phyloP scores from a whole-genome alignment of 768 basidiomycete genomes.

The Amanita molliuscula region DNA sequence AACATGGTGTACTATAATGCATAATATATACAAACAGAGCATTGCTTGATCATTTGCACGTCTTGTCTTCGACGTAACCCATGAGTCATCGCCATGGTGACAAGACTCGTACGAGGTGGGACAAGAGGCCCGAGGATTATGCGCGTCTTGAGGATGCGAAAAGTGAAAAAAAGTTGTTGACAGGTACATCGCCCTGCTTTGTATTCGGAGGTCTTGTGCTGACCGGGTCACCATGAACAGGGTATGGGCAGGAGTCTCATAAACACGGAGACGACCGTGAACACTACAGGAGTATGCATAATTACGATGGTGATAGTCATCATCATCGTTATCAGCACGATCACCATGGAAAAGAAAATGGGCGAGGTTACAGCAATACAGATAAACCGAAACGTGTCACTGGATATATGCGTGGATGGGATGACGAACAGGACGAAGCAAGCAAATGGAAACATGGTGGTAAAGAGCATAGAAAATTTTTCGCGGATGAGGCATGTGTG shows the following conservation, averaged over 20 bases:
- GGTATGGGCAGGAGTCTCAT: neutral
- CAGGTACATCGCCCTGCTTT: neutral
- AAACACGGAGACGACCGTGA: neutral
- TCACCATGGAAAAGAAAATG: neutral
- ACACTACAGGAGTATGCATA: neutral
- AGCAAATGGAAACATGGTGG: neutral
- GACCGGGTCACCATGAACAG: neutral
- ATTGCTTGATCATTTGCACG: neutral
- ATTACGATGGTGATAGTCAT: neutral
- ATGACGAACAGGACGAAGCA: neutral
- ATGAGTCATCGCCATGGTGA: neutral
- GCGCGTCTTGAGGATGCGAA: neutral
- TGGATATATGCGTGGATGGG: constrained; percentile 8
- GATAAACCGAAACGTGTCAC: neutral
- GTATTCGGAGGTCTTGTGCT: neutral
- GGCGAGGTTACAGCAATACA: neutral
- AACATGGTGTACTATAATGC: neutral
- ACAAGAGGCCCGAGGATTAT: neutral
- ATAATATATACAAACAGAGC: constrained; percentile 1
- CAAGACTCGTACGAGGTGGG: constrained; percentile 1
- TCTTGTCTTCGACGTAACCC: neutral
- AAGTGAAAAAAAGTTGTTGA: neutral
- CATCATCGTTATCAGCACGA: neutral
- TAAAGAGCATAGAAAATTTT: neutral
- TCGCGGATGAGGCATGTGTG: neutral